A percentile compares a stretch with the other conserved stretches of the same genome.
Conservation (phyloP, 1,284 basidiomycete species). For the Rhodotorula sp. region DNA sequence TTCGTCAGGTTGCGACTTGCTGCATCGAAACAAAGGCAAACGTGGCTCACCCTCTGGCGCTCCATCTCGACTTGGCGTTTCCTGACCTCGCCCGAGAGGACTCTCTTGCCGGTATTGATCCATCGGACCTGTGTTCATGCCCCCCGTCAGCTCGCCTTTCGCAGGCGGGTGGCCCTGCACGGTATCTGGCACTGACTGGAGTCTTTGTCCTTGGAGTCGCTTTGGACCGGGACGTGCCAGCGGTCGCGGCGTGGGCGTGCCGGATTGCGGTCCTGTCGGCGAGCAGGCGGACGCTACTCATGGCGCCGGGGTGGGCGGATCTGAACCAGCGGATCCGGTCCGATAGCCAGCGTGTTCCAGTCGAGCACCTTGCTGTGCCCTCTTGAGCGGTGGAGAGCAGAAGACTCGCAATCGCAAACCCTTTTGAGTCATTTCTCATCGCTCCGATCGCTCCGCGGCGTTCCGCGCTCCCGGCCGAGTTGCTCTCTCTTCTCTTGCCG, state of each 20-base stretch:
- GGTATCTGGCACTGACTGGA: neutral
- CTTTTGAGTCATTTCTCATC: no score
- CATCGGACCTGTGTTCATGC: neutral
- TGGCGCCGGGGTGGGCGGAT: no score
- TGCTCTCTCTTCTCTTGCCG: no score
- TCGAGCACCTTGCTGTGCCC: no score
- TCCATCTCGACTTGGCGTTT: constrained; percentile 32
- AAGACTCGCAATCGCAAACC: no score
- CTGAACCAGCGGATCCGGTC: no score
- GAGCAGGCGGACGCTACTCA: no score
- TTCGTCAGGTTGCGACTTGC: neutral
- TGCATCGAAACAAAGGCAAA: accelerated
- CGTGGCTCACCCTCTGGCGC: constrained; percentile 27
- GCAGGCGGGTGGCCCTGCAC: neutral
- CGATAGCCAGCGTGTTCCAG: no score
- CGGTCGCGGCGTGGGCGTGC: neutral
- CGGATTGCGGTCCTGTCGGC: neutral
- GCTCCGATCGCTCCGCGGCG: no score
- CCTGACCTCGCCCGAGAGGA: constrained; percentile 7
- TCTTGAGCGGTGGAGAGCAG: no score
- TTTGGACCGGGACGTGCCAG: neutral
- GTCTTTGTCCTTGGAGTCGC: neutral
- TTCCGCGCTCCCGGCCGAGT: no score
- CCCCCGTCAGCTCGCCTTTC: neutral
- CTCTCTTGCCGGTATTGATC: constrained; percentile 3